These are phyloP conservation scores for Hortiboletus campestris DNA, from an alignment of 768 basidiomycete species.

Conservation along the genomic window DNA sequence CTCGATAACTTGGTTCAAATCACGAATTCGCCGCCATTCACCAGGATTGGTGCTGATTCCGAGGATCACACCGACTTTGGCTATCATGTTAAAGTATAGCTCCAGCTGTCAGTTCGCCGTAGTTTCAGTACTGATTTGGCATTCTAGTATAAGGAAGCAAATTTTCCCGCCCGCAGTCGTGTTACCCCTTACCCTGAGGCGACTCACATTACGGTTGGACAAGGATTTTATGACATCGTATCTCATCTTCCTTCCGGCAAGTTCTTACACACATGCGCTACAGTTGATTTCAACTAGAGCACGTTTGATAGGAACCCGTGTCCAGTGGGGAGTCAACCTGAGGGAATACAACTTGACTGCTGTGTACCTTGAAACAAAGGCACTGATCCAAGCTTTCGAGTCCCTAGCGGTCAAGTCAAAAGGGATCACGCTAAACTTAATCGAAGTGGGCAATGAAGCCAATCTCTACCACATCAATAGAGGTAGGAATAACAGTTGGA, in stretches of 20 bases:
- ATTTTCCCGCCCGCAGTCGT: slow-evolving; percentile 48
- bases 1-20: slow-evolving; percentile 54
- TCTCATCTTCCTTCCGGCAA: slow-evolving; percentile 50
- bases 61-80: slow-evolving; percentile 60
- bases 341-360: slow-evolving; percentile 52
- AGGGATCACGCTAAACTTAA: slow-evolving; percentile 50
- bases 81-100: slow-evolving; percentile 42
- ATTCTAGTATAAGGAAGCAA: slow-evolving; percentile 42
- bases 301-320: slow-evolving; percentile 49
- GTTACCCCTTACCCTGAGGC: slow-evolving; percentile 68
- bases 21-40: slow-evolving; percentile 51
- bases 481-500: slow-evolving; percentile 39
- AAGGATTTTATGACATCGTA: slow-evolving; percentile 52
- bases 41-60: slow-evolving; percentile 59
- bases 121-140: not conserved
- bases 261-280: slow-evolving; percentile 3
- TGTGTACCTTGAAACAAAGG: slow-evolving; percentile 44
- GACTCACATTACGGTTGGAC: slow-evolving; percentile 54
- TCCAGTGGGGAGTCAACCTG: slow-evolving; percentile 70
- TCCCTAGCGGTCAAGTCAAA: slow-evolving; percentile 37
- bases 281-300: not conserved
- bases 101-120: not conserved
- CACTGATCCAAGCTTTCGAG: slow-evolving; percentile 50
- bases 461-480: slow-evolving; percentile 53
- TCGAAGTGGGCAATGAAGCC: slow-evolving; percentile 64